Evolutionary conservation across 805 yeast genomes (phyloP).

Genomic region (Wickerhamiella musiphila): DNA sequence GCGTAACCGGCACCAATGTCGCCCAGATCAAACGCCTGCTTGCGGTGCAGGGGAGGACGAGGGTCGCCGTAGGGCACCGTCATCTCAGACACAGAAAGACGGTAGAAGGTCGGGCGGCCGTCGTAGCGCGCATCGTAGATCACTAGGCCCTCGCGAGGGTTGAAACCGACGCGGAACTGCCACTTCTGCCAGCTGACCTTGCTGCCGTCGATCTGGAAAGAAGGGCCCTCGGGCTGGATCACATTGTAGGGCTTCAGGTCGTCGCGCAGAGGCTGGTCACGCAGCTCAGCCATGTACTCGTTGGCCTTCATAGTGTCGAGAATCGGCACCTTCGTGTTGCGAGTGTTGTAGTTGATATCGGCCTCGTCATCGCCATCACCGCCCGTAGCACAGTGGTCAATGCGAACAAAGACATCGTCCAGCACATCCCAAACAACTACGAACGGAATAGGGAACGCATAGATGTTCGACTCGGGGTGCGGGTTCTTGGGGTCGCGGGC

Average conservation of each 20-base stretch:
- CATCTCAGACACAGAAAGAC: constrained; percentile 64
- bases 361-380: constrained; percentile 46
- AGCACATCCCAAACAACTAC: constrained; percentile 55
- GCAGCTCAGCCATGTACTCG: constrained; percentile 58
- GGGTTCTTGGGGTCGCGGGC: constrained; percentile 42
- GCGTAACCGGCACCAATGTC: constrained; percentile 66
- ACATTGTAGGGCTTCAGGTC: constrained; percentile 55
- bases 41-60: constrained; percentile 66
- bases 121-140: constrained; percentile 55
- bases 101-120: constrained; percentile 61
- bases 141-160: constrained; percentile 66
- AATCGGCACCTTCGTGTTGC: constrained; percentile 39
- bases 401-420: constrained; percentile 43
- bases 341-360: constrained; percentile 34
- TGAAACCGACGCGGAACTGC: constrained; percentile 56
- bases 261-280: constrained; percentile 35
- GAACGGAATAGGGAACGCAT: constrained; percentile 56
- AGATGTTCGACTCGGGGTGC: constrained; percentile 31
- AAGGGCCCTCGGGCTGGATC: constrained; percentile 81
- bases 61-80: constrained; percentile 79
- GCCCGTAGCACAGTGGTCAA: constrained; percentile 61
- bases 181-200: constrained; percentile 68
- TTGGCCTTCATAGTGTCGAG: constrained; percentile 38
- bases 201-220: constrained; percentile 41
- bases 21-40: constrained; percentile 74